These are phyloP conservation scores for Theobroma cacao DNA, from an alignment of 345 rosid genomes.

Conservation along the genomic window DNA sequence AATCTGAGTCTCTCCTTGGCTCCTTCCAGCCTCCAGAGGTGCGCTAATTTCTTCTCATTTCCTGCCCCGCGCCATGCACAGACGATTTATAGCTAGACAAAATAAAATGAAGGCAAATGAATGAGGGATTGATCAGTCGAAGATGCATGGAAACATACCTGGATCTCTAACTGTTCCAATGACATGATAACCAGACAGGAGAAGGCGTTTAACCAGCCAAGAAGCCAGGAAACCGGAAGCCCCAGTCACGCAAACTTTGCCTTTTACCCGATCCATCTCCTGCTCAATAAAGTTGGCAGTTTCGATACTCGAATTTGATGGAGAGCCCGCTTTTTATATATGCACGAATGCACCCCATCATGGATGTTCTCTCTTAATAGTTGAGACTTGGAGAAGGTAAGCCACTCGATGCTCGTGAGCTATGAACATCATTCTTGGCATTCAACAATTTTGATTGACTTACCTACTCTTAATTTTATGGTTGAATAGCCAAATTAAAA, in stretches of 20 bases:
- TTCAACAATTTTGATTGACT: background rate
- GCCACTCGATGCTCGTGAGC: background rate
- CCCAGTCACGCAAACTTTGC: slow-evolving; percentile 84
- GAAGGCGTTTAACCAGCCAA: slow-evolving; percentile 87
- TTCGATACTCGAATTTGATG: background rate
- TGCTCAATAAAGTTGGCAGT: background rate
- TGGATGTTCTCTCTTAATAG: background rate
- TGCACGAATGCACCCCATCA: background rate
- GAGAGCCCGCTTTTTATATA: background rate
- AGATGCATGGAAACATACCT: slow-evolving; percentile 27
- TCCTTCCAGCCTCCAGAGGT: slow-evolving; percentile 75
- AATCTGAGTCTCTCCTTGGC: slow-evolving; percentile 78
- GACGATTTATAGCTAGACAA: background rate
- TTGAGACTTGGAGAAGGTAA: slow-evolving; percentile 10
- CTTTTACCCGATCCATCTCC: slow-evolving; percentile 15
- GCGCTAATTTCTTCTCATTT: slow-evolving; percentile 65
- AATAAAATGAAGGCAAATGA: background rate
- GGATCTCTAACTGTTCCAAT: slow-evolving; percentile 91
- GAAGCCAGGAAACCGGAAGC: slow-evolving; percentile 91
- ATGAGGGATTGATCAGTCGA: background rate
- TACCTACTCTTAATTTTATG: background rate
- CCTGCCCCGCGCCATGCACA: slow-evolving; percentile 29
- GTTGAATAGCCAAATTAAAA: background rate
- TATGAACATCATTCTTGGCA: background rate
- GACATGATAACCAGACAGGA: slow-evolving; percentile 69